Percentiles rank a stretch among this genome's conserved stretches.
Conservation (phyloP, 805 yeast genomes). For the Teunomyces atbi region DNA sequence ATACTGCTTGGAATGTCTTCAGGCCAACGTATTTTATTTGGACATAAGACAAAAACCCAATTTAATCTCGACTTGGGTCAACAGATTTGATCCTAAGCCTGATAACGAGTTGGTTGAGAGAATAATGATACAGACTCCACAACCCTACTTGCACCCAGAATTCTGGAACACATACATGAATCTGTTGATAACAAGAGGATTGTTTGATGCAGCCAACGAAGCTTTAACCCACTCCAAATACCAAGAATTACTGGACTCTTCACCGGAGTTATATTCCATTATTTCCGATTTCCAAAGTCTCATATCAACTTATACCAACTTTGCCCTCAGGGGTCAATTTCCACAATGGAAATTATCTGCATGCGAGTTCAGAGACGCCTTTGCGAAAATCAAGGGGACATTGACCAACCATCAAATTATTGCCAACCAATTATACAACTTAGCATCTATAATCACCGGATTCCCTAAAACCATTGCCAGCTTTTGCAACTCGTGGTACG, state of each 20-base stretch:
- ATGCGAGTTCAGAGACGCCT: constrained; percentile 49
- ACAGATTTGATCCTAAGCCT: constrained; percentile 68
- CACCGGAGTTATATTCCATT: constrained; percentile 32
- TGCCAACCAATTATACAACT: constrained; percentile 38
- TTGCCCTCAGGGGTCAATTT: constrained; percentile 41
- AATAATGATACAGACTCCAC: constrained; percentile 42
- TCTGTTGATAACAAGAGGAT: constrained; percentile 60
- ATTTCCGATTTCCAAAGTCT: constrained; percentile 42
- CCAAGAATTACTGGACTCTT: constrained; percentile 32
- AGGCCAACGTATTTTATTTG: constrained; percentile 46
- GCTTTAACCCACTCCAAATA: constrained; percentile 46
- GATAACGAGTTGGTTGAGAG: constrained; percentile 48
- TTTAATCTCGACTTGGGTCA: constrained; percentile 59
- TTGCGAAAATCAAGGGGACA: constrained; percentile 21
- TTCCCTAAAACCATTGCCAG: constrained; percentile 49
- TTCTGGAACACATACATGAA: constrained; percentile 65
- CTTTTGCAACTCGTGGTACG: constrained; percentile 66
- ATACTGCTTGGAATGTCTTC: constrained; percentile 56
- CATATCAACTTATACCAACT: constrained; percentile 41
- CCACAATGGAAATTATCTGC: constrained; percentile 50
- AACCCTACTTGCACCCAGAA: constrained; percentile 47
- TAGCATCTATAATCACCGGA: constrained; percentile 48
- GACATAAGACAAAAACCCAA: constrained; percentile 42
- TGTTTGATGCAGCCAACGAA: constrained; percentile 52
- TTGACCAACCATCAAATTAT: constrained; percentile 25